Conservation (phyloP, 441 rosid genomes). For the Croton laevigatus region DNA sequence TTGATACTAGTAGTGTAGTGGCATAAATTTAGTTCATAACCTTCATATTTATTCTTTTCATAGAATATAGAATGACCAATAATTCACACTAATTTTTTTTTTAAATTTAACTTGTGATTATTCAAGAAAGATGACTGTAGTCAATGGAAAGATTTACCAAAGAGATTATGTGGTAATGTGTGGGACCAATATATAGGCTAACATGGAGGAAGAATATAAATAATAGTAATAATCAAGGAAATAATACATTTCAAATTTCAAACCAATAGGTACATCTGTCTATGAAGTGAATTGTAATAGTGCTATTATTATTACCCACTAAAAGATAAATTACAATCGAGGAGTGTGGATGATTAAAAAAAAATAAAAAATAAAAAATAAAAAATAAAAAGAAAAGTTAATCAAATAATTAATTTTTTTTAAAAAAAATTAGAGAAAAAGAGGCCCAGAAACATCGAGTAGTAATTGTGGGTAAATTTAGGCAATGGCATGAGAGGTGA, state of each 20-base stretch:
- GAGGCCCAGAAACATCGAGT: conserved; percentile 59
- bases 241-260: background rate
- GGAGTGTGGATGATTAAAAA: background rate
- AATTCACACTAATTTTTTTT: background rate
- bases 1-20: too few species aligned
- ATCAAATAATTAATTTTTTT: too few species aligned
- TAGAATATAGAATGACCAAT: too few species aligned
- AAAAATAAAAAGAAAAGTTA: too few species aligned
- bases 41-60: too few species aligned
- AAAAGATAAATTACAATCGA: conserved; percentile 1
- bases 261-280: conserved; percentile 4
- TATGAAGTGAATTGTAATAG: conserved; percentile 1
- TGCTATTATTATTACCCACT: background rate
- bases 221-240: background rate
- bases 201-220: conserved; percentile 21
- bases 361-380: too few species aligned
- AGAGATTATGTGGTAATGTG: background rate
- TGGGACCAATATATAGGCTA: conserved; percentile 24
- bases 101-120: background rate
- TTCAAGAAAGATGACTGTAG: background rate
- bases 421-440: conserved; percentile 13
- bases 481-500: conserved; percentile 45
- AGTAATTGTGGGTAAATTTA: conserved; percentile 39
- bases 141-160: conserved; percentile 14
- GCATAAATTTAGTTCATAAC: too few species aligned